Evolutionary conservation across 176 grass and related monocot genomes (phyloP).

Genomic region (Pharus latifolius): DNA sequence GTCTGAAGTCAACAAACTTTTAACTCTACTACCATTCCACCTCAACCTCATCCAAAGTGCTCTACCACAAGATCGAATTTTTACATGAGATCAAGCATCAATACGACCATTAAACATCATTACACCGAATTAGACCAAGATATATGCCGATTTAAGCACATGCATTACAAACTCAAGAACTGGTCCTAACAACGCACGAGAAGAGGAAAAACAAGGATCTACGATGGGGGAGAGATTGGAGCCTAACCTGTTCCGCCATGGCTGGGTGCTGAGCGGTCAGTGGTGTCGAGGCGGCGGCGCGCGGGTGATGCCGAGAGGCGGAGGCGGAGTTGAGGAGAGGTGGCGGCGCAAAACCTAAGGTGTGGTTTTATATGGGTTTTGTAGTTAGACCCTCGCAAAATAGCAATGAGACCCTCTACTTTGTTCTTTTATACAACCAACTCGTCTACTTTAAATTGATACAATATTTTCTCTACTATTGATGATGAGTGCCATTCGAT

Average conservation of each 20-base stretch:
- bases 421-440: no score
- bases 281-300: background rate
- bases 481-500: no score
- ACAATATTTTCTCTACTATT: no score
- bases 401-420: no score
- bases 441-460: no score
- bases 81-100: background rate
- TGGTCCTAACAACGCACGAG: background rate
- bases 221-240: background rate
- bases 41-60: background rate
- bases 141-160: background rate
- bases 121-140: background rate
- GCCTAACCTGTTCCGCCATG: slow-evolving; percentile 79
- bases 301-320: background rate
- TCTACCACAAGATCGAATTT: background rate
- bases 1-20: background rate
- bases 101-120: background rate
- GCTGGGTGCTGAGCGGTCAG: slow-evolving; percentile 7
- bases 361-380: slow-evolving; percentile 20
- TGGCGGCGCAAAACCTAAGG: slow-evolving; percentile 40
- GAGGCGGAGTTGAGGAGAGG: background rate
- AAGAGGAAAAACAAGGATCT: background rate
- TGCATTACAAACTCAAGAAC: background rate
- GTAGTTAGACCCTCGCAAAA: no score
- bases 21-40: background rate